Evolutionary conservation across 768 basidiomycete genomes (phyloP).

Genomic region (Pisolithus sp.): DNA sequence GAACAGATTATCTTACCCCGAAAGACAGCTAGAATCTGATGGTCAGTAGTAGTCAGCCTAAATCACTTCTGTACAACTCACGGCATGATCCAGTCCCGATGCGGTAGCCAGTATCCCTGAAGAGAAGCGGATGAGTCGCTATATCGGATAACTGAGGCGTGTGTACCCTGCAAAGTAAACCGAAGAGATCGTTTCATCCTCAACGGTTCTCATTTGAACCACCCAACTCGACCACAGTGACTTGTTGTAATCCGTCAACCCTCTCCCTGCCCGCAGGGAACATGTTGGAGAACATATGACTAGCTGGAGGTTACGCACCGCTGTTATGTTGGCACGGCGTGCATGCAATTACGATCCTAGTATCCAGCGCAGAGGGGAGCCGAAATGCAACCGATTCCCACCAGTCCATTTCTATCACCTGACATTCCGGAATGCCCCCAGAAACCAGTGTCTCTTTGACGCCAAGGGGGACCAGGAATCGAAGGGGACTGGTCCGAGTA

Average conservation of each 20-base stretch:
- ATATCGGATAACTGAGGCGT: background rate
- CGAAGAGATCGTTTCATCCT: background rate
- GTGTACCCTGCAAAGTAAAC: conserved; percentile 27
- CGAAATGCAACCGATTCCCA: conserved; percentile 28
- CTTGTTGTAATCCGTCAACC: conserved; percentile 26
- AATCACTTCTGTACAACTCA: background rate
- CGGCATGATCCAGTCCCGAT: conserved; percentile 1
- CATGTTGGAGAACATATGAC: background rate
- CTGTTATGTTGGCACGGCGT: conserved; percentile 37
- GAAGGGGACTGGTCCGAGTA: conserved; percentile 15
- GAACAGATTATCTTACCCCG: background rate
- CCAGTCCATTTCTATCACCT: conserved; percentile 36
- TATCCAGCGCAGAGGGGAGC: conserved; percentile 48
- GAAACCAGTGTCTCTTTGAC: conserved; percentile 6
- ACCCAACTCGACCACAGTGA: conserved; percentile 39
- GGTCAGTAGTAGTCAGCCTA: background rate
- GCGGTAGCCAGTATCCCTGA: conserved; percentile 4
- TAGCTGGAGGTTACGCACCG: conserved; percentile 18
- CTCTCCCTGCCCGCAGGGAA: conserved; percentile 24
- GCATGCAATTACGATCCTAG: conserved; percentile 40
- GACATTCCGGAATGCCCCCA: conserved; percentile 26
- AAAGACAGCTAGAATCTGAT: background rate
- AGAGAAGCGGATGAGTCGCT: too few relatives aligned
- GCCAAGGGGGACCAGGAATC: conserved; percentile 36
- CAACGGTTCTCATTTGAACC: conserved; percentile 22